Conservation (phyloP, 768 basidiomycete genomes). For the Tremella yokohamensis region DNA sequence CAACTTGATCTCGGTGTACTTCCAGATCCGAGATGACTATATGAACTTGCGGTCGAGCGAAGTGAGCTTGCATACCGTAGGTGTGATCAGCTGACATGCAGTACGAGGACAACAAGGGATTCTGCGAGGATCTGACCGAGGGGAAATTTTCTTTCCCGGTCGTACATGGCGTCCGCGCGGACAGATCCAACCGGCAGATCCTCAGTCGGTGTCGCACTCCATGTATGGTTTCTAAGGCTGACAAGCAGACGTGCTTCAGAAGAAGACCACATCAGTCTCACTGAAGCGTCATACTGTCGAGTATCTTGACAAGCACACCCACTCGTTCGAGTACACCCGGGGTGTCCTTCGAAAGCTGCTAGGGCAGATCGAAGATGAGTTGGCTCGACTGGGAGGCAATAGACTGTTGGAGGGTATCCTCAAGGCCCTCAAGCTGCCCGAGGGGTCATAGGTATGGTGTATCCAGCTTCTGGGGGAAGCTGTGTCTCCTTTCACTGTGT, state of each 20-base stretch:
- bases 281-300: slow-evolving; percentile 75
- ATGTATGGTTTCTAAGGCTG: background rate
- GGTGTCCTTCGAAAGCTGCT: slow-evolving; percentile 66
- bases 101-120: slow-evolving; percentile 71
- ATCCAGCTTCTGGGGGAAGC: too few species aligned
- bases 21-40: slow-evolving; percentile 95
- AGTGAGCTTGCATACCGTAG: slow-evolving; percentile 53
- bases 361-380: slow-evolving; percentile 64
- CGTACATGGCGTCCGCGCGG: slow-evolving; percentile 79
- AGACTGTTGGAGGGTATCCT: slow-evolving; percentile 54
- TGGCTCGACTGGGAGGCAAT: slow-evolving; percentile 75
- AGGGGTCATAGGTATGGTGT: too few species aligned
- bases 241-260: slow-evolving; percentile 74
- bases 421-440: slow-evolving; percentile 54
- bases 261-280: slow-evolving; percentile 74
- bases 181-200: slow-evolving; percentile 71
- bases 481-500: too few species aligned
- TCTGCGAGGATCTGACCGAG: slow-evolving; percentile 89
- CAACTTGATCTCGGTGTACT: slow-evolving; percentile 89
- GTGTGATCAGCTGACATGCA: slow-evolving; percentile 47
- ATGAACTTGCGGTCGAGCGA: slow-evolving; percentile 88
- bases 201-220: slow-evolving; percentile 61
- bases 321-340: slow-evolving; percentile 83
- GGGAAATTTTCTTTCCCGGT: slow-evolving; percentile 98
- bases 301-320: slow-evolving; percentile 71